Evolutionary conservation across 2,329 filamentous ascomycete species (phyloP).

Genomic region (Aspergillus tanneri): DNA sequence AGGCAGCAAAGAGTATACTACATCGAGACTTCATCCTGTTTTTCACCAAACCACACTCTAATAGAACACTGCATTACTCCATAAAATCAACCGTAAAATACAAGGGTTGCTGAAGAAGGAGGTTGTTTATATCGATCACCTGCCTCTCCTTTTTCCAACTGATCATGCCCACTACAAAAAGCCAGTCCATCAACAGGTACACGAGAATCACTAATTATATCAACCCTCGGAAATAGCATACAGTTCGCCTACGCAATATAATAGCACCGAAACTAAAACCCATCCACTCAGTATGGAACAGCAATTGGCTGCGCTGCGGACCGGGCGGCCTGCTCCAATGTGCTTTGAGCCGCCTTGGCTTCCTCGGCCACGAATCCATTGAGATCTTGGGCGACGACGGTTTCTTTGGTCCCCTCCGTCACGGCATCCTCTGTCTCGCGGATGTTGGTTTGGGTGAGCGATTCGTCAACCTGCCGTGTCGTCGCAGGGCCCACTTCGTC

Average conservation of each 20-base stretch:
- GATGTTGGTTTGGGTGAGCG: background rate
- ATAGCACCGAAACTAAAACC: background rate
- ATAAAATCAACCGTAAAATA: too few relatives aligned
- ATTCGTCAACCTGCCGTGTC: background rate
- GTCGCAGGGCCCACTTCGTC: too few relatives aligned
- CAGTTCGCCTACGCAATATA: background rate
- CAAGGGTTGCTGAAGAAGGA: too few relatives aligned
- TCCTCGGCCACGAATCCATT: background rate
- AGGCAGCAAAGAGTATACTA: background rate
- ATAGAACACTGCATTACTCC: too few relatives aligned
- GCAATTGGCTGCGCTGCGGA: slow-evolving; percentile 1
- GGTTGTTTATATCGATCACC: too few relatives aligned
- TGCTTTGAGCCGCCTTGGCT: background rate
- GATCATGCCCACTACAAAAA: too few relatives aligned
- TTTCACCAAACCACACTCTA: too few relatives aligned
- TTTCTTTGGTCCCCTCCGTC: background rate
- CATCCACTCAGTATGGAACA: slow-evolving; percentile 10
- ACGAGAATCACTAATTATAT: background rate
- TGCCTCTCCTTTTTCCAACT: too few relatives aligned
- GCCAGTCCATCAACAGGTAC: too few relatives aligned
- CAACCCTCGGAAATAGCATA: background rate
- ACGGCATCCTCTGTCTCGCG: background rate
- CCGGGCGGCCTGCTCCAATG: background rate
- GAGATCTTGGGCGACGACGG: background rate
- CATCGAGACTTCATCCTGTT: too few relatives aligned